phyloP scores from a whole-genome alignment of 176 grass and related monocot genomes.

The Triticum aestivum region IWGSC_CS_RefSeq_v2.1 NC_057813.1:736552009-736552508 shows the following conservation, averaged over 20 bases:
- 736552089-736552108: slow-evolving; percentile 66
- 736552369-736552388: slow-evolving; percentile 38
- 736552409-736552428: too few species aligned
- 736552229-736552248: slow-evolving; percentile 73
- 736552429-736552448: too few species aligned
- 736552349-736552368: slow-evolving; percentile 47
- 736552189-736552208: slow-evolving; percentile 50
- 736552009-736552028: too few species aligned
- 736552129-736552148: slow-evolving; percentile 74
- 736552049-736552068: slow-evolving; percentile 10
- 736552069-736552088: slow-evolving; percentile 56
- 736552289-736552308: slow-evolving; percentile 45
- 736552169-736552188: slow-evolving; percentile 44
- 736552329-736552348: slow-evolving; percentile 30
- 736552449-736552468: too few species aligned
- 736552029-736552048: too few species aligned
- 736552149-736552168: slow-evolving; percentile 62
- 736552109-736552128: slow-evolving; percentile 53
- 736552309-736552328: slow-evolving; percentile 24
- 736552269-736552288: slow-evolving; percentile 53
- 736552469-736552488: too few species aligned
- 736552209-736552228: slow-evolving; percentile 44
- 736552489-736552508: too few species aligned
- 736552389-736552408: too few species aligned
- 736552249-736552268: slow-evolving; percentile 59